Base-by-base conservation (phyloP, 1,139 yeast genomes). In the Pichia sp. region DNA sequence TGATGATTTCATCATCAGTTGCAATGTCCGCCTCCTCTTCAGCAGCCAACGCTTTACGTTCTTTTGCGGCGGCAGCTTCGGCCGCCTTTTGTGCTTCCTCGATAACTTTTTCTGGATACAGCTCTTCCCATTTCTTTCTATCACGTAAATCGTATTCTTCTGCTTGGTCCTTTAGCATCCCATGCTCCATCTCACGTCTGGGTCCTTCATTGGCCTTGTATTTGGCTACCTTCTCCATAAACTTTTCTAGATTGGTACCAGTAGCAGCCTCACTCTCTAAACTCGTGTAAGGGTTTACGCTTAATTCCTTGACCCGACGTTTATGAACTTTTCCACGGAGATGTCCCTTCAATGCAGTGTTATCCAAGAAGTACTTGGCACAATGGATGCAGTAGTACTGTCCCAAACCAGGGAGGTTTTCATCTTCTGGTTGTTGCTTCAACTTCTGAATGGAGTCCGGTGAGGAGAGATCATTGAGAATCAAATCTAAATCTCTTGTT, bases 361-460 rank as follows among this genome's bases (percentile, higher is more conserved):
- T 92, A 57, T 85, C 85, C 67, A 92, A 97, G 67, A 83, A 90
- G 70, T 93, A 90, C 70, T 86, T 88, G 53, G 96, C 96, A 76
- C 99, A 93, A 62, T 90, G 96, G 55, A 93, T 79, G 72, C 98
- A 93, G 71, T 90, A 93, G 71, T 83, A 87, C 72, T 93, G 98
- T 16, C 97, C 99, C 62, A 93, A 74, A 4, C 99, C 99, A 0
- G 97, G 93, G 68, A 86, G 86, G 51, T 83, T 83, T 72, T 92
- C 98, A 70, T 93, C 97, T 55, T 88, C 71, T 11, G 90, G 87
- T 72, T 92, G 98, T 68, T 88, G 82, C 68, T 87, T 80, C 57
- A 92, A 75, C 51, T 77, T 74, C 51, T 76, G 70, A 54, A 90
- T 85, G 29, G 85, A 74, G 53, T 85, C 86, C 53, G 80, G 77